Base-by-base conservation (phyloP, 1,284 basidiomycete species). In the Leccinum variabile region DNA sequence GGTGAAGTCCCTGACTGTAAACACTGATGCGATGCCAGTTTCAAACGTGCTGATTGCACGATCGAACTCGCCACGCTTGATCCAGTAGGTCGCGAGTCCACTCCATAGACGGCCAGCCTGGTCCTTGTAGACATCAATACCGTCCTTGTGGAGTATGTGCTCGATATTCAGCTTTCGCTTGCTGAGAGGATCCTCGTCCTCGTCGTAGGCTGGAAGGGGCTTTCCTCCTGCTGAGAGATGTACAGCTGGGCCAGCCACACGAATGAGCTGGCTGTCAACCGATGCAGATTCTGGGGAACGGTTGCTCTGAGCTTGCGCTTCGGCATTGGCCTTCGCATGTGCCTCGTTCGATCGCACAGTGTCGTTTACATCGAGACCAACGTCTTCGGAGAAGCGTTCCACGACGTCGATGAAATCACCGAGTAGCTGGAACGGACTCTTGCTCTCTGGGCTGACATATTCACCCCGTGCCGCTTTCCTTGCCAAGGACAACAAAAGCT, bases 11-110 rank as follows among this genome's bases (percentile, higher is more conserved):
- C 95, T 89, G 65, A 98, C 91, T 0, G 97, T 98, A 71, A 99
- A 81, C 22, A n/a, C n/a, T n/a, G 22, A 22, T 10, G 85, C 82
- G 66, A 98, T 85, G 9, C 95, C 97, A 32, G 86, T 79, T 76
- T 99, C 97, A 73, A 99, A 99, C 0, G 91, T 95, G 60, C 83
- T 82, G 70, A 86, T 90, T 8, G 92, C 95, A 61, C 89, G 86
- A 60, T 96, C 95, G 71, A 99, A 96, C 73, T 98, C 97, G 66
- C 87, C 94, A 2, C 95, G 88, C 78, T 98, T 97, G 79, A 97
- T 96, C 95, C 96, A 99, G 75, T 97, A 99, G 1, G 97, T 98
- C 3, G 97, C 97, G 41, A 99, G 77, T 0, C 97, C 97, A 4
- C 95, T 94, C 95, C 96, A 99, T 13, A 99, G 79, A 39, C 94